Base-by-base conservation (phyloP, 1,284 basidiomycete genomes). In the Puccinia polysora region DNA sequence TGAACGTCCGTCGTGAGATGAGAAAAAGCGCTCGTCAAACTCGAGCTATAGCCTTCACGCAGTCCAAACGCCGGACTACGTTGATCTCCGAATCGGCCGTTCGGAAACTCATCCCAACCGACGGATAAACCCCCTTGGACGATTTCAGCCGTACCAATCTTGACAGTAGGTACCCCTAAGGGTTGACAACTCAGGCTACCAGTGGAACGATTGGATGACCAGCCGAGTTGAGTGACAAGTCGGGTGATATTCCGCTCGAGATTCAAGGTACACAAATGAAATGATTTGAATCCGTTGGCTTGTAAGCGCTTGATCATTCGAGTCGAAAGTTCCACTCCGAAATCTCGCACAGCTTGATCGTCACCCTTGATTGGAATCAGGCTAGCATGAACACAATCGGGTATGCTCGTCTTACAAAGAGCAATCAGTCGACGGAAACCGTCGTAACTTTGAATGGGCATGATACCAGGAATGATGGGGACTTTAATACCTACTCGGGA, bases 191-290 rank as follows among this genome's bases (percentile, higher is more conserved):
- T 56, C 3, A 45, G n/a, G 23, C 20, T 60, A 4, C 4, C 34
- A 25, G n/a, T n/a, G 18, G 62, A 36, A 28, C 18, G 7, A 43
- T 20, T n/a, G 52, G 1, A 34, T 62, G 58, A 40, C 90, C 92
- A 93, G 53, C 84, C 83, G 15, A 97, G 84, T 34, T 81, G 83
- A 76, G 93, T 90, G 58, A 98, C 82, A 4, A 97, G 87, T n/a
- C 87, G 86, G 65, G 88, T 88, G 5, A 97, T 89, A 76, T 92
- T 96, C 82, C 93, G 95, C 80, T 99, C 96, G 18, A 99, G 85
- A 80, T 99, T 99, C 75, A 99, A 84, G 3, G 96, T 98, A 80
- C 93, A 97, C 75, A 99, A 88, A 80, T 98, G 94, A 65, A 97
- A 88, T 1, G 92, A 92, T 3, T 84, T 83, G 20, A 97, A 84